Base-by-base conservation (phyloP, 495 filamentous ascomycete genomes). In the Neurospora sublineolata region DNA sequence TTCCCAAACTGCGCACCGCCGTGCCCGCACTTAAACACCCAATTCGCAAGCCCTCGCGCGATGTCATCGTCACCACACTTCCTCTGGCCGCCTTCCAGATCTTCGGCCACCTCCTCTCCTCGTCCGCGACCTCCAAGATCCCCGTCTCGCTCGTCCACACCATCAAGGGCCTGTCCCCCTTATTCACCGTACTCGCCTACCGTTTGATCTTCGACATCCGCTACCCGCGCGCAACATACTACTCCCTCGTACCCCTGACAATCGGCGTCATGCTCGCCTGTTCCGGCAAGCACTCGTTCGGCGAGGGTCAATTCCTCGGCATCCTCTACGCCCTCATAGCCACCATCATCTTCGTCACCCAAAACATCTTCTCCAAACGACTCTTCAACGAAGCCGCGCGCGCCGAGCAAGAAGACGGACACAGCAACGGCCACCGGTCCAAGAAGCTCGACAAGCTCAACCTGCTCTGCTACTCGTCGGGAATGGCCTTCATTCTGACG, bases 331-430 rank as follows among this genome's bases (percentile, higher is more conserved):
- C 95, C 37, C 89, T 98, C 40, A 83, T 92, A 20, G 93, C 91
- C 37, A 92, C 96, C 41, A 82, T 98, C 40, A 92, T 99, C 73
- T 99, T 99, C 78, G 95, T 99, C 18, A 97, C 93, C 0, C 95
- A 99, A 78, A 99, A 99, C 78, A 99, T 99, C 71, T 97, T 97
- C 75, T 97, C 94, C 18, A 99, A 99, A 80, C 93, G 93, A 70
- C 87, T 99, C n/a, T 99, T 99, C 86, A 98, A 97, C 79, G 94
- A 97, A 80, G 94, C 91, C 33, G 91, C 93, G 10, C 86, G 87
- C 23, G 89, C 91, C 3, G 94, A 97, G 80, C 87, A 89, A 18
- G 52, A 60, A 60, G 52, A 60, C 52, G 52, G 52, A 7, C 90
- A 96, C 23, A 86, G 88, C 3, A 79, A 84, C 38, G 79, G 79